Conservation (phyloP, 306 rosid species). For the Begonia peltatifolia region DNA sequence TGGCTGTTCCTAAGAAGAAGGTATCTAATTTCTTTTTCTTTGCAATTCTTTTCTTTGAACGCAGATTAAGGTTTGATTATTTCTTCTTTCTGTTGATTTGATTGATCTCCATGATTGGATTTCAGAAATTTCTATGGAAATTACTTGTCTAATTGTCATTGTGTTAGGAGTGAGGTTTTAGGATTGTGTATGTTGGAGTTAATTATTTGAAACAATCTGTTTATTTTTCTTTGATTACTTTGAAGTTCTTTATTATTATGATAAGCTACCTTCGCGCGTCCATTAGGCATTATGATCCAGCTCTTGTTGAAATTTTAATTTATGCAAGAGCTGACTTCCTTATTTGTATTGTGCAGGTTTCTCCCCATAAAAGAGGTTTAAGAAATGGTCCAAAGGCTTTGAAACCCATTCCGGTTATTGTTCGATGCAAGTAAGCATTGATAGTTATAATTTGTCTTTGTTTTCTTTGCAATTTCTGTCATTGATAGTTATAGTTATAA, state of each 20-base stretch:
- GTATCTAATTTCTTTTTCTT: slow-evolving; percentile 8
- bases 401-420: slow-evolving; percentile 63
- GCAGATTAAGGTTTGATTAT: too few relatives aligned
- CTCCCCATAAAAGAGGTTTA: slow-evolving; percentile 50
- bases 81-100: too few relatives aligned
- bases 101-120: not conserved
- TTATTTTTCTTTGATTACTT: not conserved
- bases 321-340: too few relatives aligned
- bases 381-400: slow-evolving; percentile 80
- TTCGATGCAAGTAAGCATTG: slow-evolving; percentile 54
- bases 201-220: too few relatives aligned
- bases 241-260: not conserved
- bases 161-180: not conserved
- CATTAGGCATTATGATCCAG: not conserved
- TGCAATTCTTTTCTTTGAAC: not conserved
- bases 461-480: too few relatives aligned
- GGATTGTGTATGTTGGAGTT: too few relatives aligned
- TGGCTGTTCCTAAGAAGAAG: slow-evolving; percentile 80
- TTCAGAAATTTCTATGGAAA: not conserved
- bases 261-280: too few relatives aligned
- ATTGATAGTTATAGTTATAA: too few relatives aligned
- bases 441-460: too few relatives aligned
- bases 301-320: not conserved
- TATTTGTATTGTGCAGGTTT: slow-evolving; percentile 8
- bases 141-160: not conserved